Percentiles rank a stretch among this genome's conserved stretches.
These are phyloP conservation scores for Sporothrix phasma DNA, from an alignment of 2,329 filamentous ascomycete species.

Conservation along the genomic window DNA sequence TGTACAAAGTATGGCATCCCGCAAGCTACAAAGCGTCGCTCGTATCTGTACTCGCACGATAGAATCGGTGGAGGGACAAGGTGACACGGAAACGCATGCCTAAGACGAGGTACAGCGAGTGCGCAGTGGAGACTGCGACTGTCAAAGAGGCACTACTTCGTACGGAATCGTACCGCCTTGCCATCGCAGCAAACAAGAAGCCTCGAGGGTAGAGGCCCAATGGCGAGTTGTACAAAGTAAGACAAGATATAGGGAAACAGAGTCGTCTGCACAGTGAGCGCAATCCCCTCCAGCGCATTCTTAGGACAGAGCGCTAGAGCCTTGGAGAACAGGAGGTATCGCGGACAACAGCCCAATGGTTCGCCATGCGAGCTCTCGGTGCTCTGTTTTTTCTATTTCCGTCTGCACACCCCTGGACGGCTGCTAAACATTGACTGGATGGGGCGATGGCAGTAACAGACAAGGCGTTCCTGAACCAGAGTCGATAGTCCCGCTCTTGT, in stretches of 20 bases:
- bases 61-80: not conserved
- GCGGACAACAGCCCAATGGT: not conserved
- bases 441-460: not conserved
- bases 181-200: not conserved
- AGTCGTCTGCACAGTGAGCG: too few species aligned
- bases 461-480: slow-evolving; percentile 2
- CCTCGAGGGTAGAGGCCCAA: too few species aligned
- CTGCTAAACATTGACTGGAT: not conserved
- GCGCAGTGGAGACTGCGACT: not conserved
- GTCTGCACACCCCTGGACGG: not conserved
- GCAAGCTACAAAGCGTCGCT: not conserved
- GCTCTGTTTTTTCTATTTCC: not conserved
- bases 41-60: not conserved
- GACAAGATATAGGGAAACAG: too few species aligned
- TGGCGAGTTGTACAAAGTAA: too few species aligned
- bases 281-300: not conserved
- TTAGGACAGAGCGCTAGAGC: not conserved
- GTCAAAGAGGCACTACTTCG: not conserved
- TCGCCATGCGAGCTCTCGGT: not conserved
- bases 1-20: not conserved
- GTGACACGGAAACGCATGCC: not conserved
- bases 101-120: not conserved
- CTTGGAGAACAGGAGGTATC: not conserved
- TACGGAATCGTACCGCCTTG: not conserved
- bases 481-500: not conserved